Evolutionary conservation across 768 basidiomycete genomes (phyloP).

Genomic region (Brasilioporus rufonigricans): DNA sequence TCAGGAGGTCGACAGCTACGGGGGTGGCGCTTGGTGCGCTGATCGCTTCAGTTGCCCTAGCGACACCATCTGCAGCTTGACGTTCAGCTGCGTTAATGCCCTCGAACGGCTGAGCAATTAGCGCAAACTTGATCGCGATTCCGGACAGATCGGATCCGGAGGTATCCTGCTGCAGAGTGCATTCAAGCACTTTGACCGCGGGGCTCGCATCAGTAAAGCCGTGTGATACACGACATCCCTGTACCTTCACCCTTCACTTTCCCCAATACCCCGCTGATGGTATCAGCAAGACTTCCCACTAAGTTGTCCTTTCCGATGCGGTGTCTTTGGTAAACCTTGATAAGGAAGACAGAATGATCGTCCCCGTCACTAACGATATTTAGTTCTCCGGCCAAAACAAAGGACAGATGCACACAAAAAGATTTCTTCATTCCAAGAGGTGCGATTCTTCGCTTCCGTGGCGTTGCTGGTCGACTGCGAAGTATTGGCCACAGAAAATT

Average conservation of each 20-base stretch:
- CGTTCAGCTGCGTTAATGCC: neutral
- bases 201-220: neutral
- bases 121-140: neutral
- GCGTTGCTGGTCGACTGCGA: neutral
- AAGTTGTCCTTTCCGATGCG: neutral
- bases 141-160: too few species aligned
- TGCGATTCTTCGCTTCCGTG: too few species aligned
- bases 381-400: neutral
- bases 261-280: too few species aligned
- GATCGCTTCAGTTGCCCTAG: neutral
- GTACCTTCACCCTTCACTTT: too few species aligned
- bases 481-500: neutral
- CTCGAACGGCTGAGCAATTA: neutral
- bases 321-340: neutral
- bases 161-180: too few species aligned
- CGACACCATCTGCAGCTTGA: neutral
- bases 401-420: neutral
- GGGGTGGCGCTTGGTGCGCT: neutral
- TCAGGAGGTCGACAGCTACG: neutral
- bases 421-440: neutral
- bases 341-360: neutral
- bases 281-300: too few species aligned
- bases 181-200: too few species aligned
- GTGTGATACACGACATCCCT: too few species aligned
- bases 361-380: too few species aligned